A percentile compares a stretch with the other conserved stretches of the same genome.
Conservation (phyloP, 495 filamentous ascomycete genomes). For the Xylaria grammica region DNA sequence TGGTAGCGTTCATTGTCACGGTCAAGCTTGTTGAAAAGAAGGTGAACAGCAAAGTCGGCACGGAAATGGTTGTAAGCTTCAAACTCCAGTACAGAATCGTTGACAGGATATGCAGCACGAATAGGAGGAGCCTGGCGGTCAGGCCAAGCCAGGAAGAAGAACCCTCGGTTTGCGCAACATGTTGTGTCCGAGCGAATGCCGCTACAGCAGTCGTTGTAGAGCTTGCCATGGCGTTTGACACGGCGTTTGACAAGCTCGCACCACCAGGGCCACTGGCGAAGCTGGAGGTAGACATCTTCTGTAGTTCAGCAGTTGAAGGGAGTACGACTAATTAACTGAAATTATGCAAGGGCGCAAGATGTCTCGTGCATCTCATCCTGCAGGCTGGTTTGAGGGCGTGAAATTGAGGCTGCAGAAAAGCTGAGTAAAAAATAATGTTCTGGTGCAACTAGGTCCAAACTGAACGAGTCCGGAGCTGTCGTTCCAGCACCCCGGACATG, state of each 20-base stretch:
- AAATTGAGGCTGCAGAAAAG: not conserved
- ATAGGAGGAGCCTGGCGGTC: slow-evolving; percentile 53
- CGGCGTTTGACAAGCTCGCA: slow-evolving; percentile 31
- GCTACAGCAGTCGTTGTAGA: slow-evolving; percentile 34
- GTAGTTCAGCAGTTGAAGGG: not conserved
- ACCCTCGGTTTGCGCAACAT: slow-evolving; percentile 42
- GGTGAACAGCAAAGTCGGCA: slow-evolving; percentile 89
- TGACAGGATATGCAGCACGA: slow-evolving; percentile 69
- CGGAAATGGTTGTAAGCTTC: slow-evolving; percentile 83
- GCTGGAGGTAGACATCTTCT: slow-evolving; percentile 28
- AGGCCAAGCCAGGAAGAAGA: slow-evolving; percentile 55
- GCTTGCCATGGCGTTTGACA: slow-evolving; percentile 30
- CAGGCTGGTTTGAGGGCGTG: not conserved
- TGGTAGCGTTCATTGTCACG: slow-evolving; percentile 98
- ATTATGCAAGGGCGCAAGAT: not conserved
- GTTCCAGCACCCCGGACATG: slow-evolving; percentile 21
- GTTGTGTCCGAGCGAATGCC: slow-evolving; percentile 42
- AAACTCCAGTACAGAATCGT: slow-evolving; percentile 80
- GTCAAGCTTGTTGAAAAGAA: slow-evolving; percentile 95
- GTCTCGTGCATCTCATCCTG: slow-evolving; percentile 17
- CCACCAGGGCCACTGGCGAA: slow-evolving; percentile 18
- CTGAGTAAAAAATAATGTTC: not conserved
- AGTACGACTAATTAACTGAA: not conserved
- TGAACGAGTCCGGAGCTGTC: slow-evolving; percentile 6
- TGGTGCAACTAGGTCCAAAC: slow-evolving; percentile 13